Conservation (phyloP, 2,329 filamentous ascomycete genomes). For the Coniosporium tulheliwenetii region DNA sequence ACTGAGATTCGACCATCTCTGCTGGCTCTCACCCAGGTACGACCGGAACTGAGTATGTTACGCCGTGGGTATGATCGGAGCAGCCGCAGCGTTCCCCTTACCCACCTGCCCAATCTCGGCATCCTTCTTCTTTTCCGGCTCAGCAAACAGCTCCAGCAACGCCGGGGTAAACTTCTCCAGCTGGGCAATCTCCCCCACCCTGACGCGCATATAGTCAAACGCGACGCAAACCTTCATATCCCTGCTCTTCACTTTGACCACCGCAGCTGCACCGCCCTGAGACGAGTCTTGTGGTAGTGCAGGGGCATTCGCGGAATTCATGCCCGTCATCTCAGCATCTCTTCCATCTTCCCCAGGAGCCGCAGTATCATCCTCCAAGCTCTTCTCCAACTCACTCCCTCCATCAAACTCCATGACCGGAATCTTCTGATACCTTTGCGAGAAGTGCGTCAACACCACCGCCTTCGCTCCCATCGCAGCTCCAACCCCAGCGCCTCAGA, state of each 20-base stretch:
- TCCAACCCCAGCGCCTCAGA: conserved; percentile 71
- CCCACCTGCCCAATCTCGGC: not conserved
- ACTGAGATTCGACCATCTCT: too few species aligned
- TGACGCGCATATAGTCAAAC: conserved; percentile 66
- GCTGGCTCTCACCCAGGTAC: too few species aligned
- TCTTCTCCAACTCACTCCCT: conserved; percentile 11
- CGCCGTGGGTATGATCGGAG: too few species aligned
- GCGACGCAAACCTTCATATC: conserved; percentile 55
- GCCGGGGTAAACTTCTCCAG: conserved; percentile 48
- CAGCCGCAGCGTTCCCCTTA: not conserved
- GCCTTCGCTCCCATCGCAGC: conserved; percentile 63
- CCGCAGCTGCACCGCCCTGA: not conserved
- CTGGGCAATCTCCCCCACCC: conserved; percentile 52
- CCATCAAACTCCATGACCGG: conserved; percentile 32
- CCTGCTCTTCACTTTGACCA: conserved; percentile 14
- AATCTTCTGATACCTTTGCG: conserved; percentile 76
- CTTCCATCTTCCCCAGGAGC: conserved; percentile 11
- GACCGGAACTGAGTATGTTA: too few species aligned
- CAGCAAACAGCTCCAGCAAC: conserved; percentile 40
- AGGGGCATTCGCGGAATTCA: conserved; percentile 1
- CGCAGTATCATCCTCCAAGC: conserved; percentile 9
- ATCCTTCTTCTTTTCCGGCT: conserved; percentile 18
- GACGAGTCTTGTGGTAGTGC: not conserved
- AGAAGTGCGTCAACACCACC: conserved; percentile 85
- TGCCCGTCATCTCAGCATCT: conserved; percentile 6